Base-by-base conservation (phyloP, 2,329 filamentous ascomycete species). In the Didymella keratinophila region DNA sequence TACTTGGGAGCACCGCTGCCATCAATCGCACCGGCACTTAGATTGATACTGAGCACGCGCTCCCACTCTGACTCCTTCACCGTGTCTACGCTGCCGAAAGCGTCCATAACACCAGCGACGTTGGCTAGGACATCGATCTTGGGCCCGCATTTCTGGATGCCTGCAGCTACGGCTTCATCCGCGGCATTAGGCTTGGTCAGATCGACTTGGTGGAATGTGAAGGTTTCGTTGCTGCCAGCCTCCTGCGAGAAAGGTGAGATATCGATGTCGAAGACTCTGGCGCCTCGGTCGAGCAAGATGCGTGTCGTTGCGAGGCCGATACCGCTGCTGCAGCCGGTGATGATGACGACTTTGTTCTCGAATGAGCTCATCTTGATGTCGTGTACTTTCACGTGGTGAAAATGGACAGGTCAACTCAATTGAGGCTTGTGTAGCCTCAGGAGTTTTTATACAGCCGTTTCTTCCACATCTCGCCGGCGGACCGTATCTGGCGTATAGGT, bases 11-110 rank as follows among this genome's bases (percentile, higher is more conserved):
- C 0, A 82, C 79, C 18, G 77, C 78, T 2, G 78, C 74, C 70
- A 82, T 83, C 70, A 83, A 73, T 43, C 71, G 72, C 10, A 80
- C 78, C 0, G 81, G 80, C 4, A 76, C 79, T 80, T 27, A 81
- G 66, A 52, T 82, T 82, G 45, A 79, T 67, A 4, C 68, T 70
- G 53, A 82, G 66, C 2, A 81, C 73, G 7, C 72, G 64, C 25
- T 80, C 75, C 78, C 78, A 81, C 39, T 77, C 71, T 0, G 66
- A 65, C 41, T 81, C 77, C 12, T 74, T 71, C 21, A 79, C 63
- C 2, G 70, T 72, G 50, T 79, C 78, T 6, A 76, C 79, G 28
- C 73, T 73, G 48, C 71, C 72, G 61, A 78, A 80, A 21, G 71
- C 71, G 68, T 82, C 80, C 65, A 78, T 77, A 18, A 82, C 65